Base-by-base conservation (phyloP, 2,329 filamentous ascomycete genomes). In the Cytospora leucostoma region DNA sequence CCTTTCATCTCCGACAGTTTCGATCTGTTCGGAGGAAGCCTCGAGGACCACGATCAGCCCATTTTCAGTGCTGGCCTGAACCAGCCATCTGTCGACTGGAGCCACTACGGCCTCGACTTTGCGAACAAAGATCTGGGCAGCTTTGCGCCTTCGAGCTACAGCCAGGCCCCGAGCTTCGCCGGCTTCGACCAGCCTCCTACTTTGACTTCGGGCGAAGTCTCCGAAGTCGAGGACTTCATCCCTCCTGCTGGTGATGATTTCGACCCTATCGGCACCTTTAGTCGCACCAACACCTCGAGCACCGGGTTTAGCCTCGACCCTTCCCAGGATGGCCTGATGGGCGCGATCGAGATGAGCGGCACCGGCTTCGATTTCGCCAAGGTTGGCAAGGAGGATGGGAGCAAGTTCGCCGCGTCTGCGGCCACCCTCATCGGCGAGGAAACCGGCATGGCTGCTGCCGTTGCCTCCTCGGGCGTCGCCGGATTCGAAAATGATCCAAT, bases 201-300 rank as follows among this genome's bases (percentile, higher is more conserved):
- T 56, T 72, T 88, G 69, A 88, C 85, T 10, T 89, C 87, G 13
- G 87, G 87, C 40, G 86, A 89, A 65, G 86, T 88, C 10, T 89
- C 86, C 11, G 86, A 89, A 71, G 85, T 85, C 6, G 87, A 89
- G 66, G 87, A 89, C 67, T 81, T 82, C 56, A 72, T 76, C 32
- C 74, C 75, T 27, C 74, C 77, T 49, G 76, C 76, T 59, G 75
- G 79, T 34, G 76, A 77, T 47, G 74, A 76, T 4, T 75, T 70
- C 59, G 74, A 83, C 65, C 74, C 81, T 57, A 77, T 76, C 38
- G 82, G 82, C 65, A 78, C 80, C 55, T 82, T 82, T 66, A 76
- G 78, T 33, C 70, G 81, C 62, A 79, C 80, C 57, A 80, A 78
- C 63, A 75, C 78, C 21, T 74, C 80, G 60, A 81, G 79, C 68